Conservation (phyloP, 441 rosid genomes). For the Gossypium aridum region DNA sequence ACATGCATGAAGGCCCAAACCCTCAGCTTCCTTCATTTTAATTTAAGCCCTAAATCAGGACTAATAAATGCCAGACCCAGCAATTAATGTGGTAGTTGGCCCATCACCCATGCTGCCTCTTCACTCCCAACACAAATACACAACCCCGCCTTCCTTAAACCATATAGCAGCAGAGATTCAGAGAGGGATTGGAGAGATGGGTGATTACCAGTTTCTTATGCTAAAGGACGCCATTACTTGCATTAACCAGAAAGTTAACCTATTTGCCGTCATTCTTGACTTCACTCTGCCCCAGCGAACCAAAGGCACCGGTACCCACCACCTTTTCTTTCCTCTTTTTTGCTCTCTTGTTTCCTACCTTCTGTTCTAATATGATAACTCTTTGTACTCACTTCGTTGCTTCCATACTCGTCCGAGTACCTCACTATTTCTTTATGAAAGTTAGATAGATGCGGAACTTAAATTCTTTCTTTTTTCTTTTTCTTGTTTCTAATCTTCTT, state of each 20-base stretch:
- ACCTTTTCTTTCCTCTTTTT: not conserved
- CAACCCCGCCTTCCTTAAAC: too few species aligned
- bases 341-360: not conserved
- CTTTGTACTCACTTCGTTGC: conserved; percentile 40
- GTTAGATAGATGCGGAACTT: not conserved
- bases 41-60: too few species aligned
- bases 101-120: too few species aligned
- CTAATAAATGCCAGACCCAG: too few species aligned
- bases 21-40: too few species aligned
- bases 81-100: too few species aligned
- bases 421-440: not conserved
- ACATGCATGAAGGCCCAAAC: too few species aligned
- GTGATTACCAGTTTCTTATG: conserved; percentile 38
- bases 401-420: not conserved
- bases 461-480: not conserved
- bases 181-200: conserved; percentile 12
- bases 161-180: too few species aligned
- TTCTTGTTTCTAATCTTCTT: not conserved
- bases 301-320: conserved; percentile 38
- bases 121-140: too few species aligned
- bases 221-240: conserved; percentile 37
- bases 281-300: conserved; percentile 29
- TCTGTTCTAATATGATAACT: conserved; percentile 8
- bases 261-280: conserved; percentile 42
- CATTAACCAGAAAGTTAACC: conserved; percentile 40